Evolutionary conservation across 139 green algal genomes (phyloP).

Genomic region (Microglena sp.): DNA sequence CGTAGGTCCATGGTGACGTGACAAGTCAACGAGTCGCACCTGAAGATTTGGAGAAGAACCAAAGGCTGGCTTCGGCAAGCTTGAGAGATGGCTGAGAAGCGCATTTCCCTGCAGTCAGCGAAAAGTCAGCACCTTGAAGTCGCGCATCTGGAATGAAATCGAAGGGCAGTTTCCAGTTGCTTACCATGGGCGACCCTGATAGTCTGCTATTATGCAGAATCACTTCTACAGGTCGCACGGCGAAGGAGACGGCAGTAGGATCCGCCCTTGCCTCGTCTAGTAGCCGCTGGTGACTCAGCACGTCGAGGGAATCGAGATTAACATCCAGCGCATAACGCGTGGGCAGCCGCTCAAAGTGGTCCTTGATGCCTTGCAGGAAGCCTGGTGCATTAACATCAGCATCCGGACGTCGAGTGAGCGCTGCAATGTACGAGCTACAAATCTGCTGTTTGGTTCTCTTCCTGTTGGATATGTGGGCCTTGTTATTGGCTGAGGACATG

Average conservation of each 20-base stretch:
- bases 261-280: slow-evolving; percentile 72
- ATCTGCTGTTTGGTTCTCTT: slow-evolving; percentile 47
- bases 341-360: slow-evolving; percentile 76
- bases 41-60: slow-evolving; percentile 82
- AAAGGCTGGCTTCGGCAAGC: slow-evolving; percentile 72
- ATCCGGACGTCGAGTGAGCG: slow-evolving; percentile 41
- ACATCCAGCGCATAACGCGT: slow-evolving; percentile 85
- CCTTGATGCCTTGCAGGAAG: slow-evolving; percentile 52
- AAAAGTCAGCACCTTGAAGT: no score
- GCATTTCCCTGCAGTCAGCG: background rate
- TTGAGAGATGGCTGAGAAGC: background rate
- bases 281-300: slow-evolving; percentile 87
- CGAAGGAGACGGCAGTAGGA: slow-evolving; percentile 67
- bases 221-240: slow-evolving; percentile 77
- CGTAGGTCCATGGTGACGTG: no score
- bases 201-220: no score
- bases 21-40: no score
- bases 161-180: no score
- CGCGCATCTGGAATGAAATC: no score
- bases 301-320: slow-evolving; percentile 76
- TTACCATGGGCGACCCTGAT: no score
- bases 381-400: slow-evolving; percentile 51
- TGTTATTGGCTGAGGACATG: background rate
- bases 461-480: background rate
- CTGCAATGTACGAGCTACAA: slow-evolving; percentile 51